Evolutionary conservation across 768 basidiomycete genomes (phyloP), one percentile per base, ranked within the genome.

Genomic region (Calocera cornea): DNA sequence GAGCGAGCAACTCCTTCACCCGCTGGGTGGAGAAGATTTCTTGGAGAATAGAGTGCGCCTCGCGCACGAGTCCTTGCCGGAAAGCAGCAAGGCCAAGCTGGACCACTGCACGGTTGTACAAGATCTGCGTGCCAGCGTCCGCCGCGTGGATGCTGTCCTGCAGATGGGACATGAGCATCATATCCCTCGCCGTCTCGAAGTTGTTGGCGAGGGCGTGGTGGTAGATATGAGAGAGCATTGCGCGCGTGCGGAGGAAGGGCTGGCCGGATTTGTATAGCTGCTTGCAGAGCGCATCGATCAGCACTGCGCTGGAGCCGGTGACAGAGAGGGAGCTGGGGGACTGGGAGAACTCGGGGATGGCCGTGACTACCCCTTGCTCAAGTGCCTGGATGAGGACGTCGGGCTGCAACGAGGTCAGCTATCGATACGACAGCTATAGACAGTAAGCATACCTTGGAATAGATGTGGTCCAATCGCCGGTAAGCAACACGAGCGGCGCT

Each of bases 161-260:
- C 64, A 99, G 83, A 76, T 98, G 97, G 2, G 95, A 97, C 97
- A 99, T 98, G 69, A 99, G 81, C 40, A 99, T 79, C 90, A 98
- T 95, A 79, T 99, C 97, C 33, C 97, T 90, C 11, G 97, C 90
- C 31, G 91, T 92, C 80, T 97, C 85, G 80, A 93, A 99, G 74
- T 95, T 89, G 72, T 98, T 97, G 76, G 95, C 92, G 34, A 97
- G 84, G 31, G 95, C 97, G 74, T 94, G 87, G 77, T 97, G 95
- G 77, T 94, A 99, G 75, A 98, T 93, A 76, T 99, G 97, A 74
- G 88, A 89, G 65, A 99, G 86, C 87, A 99, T 95, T 8, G 97
- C 95, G 69, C 97, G 87, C 14, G 97, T 97, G 66, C 95, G 89
- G 65, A 97, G 81, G 65, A 98, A 84, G 1, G 93, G 89, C 74